Percentiles rank a stretch among this genome's conserved stretches.
Conservation (phyloP, 257 asterid genomes). For the Paulownia fortunei region DNA sequence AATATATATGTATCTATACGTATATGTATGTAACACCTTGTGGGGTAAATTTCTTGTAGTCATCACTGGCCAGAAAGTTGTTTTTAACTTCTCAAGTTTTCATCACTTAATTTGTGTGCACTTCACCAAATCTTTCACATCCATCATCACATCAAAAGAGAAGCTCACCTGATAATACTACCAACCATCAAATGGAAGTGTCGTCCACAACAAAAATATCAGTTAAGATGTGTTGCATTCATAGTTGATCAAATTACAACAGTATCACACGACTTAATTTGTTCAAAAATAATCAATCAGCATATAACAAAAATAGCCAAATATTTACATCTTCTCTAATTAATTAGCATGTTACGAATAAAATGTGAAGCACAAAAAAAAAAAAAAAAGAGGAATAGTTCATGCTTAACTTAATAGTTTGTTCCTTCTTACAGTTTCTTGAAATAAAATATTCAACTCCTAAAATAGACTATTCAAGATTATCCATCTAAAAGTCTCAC, state of each 20-base stretch:
- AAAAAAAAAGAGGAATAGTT: not conserved
- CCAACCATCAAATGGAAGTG: not conserved
- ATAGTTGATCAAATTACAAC: not conserved
- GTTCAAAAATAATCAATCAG: not conserved
- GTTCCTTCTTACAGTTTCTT: not conserved
- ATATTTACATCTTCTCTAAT: not conserved
- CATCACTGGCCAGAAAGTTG: too few species aligned
- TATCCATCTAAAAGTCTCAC: conserved; percentile 13
- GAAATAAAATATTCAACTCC: not conserved
- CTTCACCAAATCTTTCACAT: too few species aligned
- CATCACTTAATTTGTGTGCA: too few species aligned
- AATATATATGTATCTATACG: too few species aligned
- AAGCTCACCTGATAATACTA: too few species aligned
- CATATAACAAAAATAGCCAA: not conserved
- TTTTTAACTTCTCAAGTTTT: too few species aligned
- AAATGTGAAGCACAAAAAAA: too few species aligned
- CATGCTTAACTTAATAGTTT: not conserved
- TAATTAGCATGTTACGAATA: not conserved
- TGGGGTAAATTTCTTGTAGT: too few species aligned
- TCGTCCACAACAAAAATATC: not conserved
- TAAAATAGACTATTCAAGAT: not conserved
- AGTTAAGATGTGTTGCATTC: not conserved
- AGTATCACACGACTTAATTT: too few species aligned
- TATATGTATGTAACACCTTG: too few species aligned
- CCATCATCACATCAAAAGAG: too few species aligned